Conservation (phyloP, 106 monocot genomes). For the Dactylorhiza incarnata region DNA sequence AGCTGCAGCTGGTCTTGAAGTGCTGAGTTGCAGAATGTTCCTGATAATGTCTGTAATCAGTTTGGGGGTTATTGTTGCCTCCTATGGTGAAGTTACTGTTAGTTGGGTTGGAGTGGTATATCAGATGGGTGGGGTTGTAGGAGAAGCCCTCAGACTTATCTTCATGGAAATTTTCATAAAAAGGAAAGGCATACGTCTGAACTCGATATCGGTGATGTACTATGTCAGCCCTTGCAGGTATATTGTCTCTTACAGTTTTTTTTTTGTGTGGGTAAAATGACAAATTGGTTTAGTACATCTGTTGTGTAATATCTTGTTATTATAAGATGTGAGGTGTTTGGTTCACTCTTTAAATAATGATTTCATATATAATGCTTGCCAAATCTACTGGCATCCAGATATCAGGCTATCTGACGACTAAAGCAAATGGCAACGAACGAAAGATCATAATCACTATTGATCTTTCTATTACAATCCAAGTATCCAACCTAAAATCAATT, state of each 20-base stretch:
- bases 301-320: not conserved
- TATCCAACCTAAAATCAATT: too few relatives aligned
- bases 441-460: too few relatives aligned
- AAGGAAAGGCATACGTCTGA: slow-evolving; percentile 76
- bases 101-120: slow-evolving; percentile 95
- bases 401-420: too few relatives aligned
- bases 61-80: slow-evolving; percentile 86
- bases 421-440: too few relatives aligned
- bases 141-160: slow-evolving; percentile 86
- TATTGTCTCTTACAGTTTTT: not conserved
- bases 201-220: slow-evolving; percentile 90
- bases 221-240: slow-evolving; percentile 99
- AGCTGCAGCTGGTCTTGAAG: slow-evolving; percentile 69
- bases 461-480: too few relatives aligned
- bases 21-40: slow-evolving; percentile 74
- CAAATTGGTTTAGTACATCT: not conserved
- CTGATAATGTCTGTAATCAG: slow-evolving; percentile 85
- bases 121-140: slow-evolving; percentile 97
- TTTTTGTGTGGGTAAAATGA: not conserved
- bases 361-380: too few relatives aligned
- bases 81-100: slow-evolving; percentile 83
- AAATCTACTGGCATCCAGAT: too few relatives aligned
- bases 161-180: slow-evolving; percentile 95
- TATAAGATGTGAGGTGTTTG: too few relatives aligned
- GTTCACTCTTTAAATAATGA: too few relatives aligned